A percentile compares a stretch with the other conserved stretches of the same genome.
phyloP scores from a whole-genome alignment of 768 basidiomycete species.

The Suillus luteus region DNA sequence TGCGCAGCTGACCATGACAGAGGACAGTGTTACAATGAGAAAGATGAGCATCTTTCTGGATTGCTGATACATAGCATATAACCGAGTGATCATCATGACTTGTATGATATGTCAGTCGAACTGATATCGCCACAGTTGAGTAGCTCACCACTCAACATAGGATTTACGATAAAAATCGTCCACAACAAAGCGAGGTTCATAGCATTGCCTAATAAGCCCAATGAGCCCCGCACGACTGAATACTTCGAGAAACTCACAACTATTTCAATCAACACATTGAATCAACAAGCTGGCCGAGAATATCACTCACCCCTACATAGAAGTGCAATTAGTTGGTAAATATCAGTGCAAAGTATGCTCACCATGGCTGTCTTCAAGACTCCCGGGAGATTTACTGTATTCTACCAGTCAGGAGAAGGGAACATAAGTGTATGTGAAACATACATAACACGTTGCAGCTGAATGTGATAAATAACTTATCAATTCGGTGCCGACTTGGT shows the following conservation, averaged over 20 bases:
- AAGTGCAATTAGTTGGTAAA: background rate
- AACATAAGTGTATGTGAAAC: background rate
- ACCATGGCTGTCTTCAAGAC: background rate
- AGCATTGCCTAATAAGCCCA: background rate
- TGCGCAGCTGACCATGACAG: background rate
- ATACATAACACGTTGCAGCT: background rate
- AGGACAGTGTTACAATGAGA: background rate
- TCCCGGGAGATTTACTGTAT: constrained; percentile 1
- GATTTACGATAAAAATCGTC: background rate
- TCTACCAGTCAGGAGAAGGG: background rate
- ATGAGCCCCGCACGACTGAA: background rate
- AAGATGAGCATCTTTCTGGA: constrained; percentile 3
- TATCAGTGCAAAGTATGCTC: background rate
- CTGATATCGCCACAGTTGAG: background rate
- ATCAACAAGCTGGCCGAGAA: background rate
- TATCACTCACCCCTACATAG: background rate
- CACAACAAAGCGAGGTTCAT: background rate
- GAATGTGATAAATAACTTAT: background rate
- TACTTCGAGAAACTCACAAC: background rate
- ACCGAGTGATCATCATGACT: constrained; percentile 3
- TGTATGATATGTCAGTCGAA: background rate
- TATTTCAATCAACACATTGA: background rate
- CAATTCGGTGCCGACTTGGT: background rate
- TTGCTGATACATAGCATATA: background rate
- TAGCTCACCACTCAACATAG: background rate